Evolutionary conservation across 768 basidiomycete genomes (phyloP), one percentile per base, ranked within the genome.

Genomic region (Rhizopogon rudus): DNA sequence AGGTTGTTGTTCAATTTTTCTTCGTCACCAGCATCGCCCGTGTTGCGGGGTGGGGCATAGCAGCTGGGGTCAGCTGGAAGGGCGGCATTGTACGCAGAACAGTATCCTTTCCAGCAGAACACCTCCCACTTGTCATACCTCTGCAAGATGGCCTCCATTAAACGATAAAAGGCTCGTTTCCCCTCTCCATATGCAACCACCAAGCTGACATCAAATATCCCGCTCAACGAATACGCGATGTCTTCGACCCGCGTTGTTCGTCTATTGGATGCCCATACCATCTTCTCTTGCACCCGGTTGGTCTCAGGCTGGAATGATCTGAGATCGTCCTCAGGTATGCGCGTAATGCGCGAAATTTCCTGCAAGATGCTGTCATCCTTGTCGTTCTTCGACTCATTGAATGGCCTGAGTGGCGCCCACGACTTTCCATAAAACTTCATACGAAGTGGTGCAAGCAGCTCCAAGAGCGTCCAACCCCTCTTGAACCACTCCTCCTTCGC

Each of bases 151-250:
- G 53, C 61, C 37, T 61, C 59, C n/a, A 65, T 40, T 3, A 71
- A 58, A 44, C 64, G 59, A 41, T 58, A 61, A 42, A 71, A 72
- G 0, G 69, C 69, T 16, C 44, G 63, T 25, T 60, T 61, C 9
- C 69, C 71, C 29, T 71, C 71, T 8, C 69, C 71, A 37, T 71
- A 71, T 33, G 57, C 50, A 46, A 71, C 57, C 5, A 61, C 44
- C 16, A 62, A 51, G 51, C 57, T 51, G 33, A 69, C 57, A 25
- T 61, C 53, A 16, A 71, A 67, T 25, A 71, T 51, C 16, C 69
- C 71, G 9, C 57, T 59, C 4, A 71, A 56, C 9, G 57, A 66
- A 43, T 71, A 71, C 1, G 71, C 64, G 1, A 54, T 51, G 14
- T 72, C 69, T 44, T 72, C 71, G 28, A 57, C 46, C 13, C 57